phyloP scores from a whole-genome alignment of 805 yeast genomes.

The Saccharomycopsis sp. region DNA sequence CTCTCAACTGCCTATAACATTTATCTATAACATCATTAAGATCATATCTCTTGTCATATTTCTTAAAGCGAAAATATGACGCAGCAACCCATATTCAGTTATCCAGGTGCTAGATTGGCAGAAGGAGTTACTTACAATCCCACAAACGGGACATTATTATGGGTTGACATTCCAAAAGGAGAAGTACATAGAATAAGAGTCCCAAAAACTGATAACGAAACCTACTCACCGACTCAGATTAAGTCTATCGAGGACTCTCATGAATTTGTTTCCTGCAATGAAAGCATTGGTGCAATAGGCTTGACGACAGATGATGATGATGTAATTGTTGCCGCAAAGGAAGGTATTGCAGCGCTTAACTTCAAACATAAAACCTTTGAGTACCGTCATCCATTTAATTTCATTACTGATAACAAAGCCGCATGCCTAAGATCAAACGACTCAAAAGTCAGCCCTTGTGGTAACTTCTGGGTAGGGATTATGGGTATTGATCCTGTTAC shows the following conservation, averaged over 20 bases:
- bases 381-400: slow-evolving; percentile 34
- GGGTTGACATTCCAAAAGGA: slow-evolving; percentile 42
- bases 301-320: slow-evolving; percentile 51
- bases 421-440: slow-evolving; percentile 63
- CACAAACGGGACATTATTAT: slow-evolving; percentile 40
- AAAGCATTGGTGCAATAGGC: slow-evolving; percentile 59
- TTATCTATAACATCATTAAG: no score
- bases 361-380: slow-evolving; percentile 35
- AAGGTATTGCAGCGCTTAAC: slow-evolving; percentile 55
- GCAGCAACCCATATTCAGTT: background rate
- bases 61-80: no score
- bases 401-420: slow-evolving; percentile 27
- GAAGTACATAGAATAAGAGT: slow-evolving; percentile 33
- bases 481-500: slow-evolving; percentile 50
- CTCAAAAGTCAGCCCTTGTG: slow-evolving; percentile 72
- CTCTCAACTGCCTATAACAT: no score
- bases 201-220: slow-evolving; percentile 16
- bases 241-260: slow-evolving; percentile 17
- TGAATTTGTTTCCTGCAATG: slow-evolving; percentile 15
- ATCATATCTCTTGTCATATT: no score
- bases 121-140: slow-evolving; percentile 54
- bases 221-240: slow-evolving; percentile 12
- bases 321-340: slow-evolving; percentile 54
- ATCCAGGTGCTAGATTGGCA: slow-evolving; percentile 36
- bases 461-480: slow-evolving; percentile 74